Evolutionary conservation across 163 green algal species (phyloP).

Genomic region (Trebouxiophyceae sp.): DNA sequence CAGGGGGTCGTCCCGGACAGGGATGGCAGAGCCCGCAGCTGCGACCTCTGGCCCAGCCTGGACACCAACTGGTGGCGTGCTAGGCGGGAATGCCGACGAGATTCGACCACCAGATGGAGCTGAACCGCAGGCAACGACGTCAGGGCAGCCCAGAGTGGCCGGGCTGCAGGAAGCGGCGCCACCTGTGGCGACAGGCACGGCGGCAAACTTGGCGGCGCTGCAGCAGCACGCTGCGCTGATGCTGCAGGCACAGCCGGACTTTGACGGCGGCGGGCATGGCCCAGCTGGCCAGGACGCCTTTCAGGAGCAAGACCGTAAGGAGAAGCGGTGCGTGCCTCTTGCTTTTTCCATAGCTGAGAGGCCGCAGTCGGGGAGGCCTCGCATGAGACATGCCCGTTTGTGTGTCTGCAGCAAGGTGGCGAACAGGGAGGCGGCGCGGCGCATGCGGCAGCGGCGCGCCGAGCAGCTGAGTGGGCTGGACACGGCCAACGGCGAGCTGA

Average conservation of each 20-base stretch:
- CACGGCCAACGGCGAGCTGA: neutral
- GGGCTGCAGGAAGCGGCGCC: no score
- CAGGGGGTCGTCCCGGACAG: no score
- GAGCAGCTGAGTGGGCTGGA: neutral
- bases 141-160: no score
- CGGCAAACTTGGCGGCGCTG: neutral
- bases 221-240: neutral
- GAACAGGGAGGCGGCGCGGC: conserved; percentile 5
- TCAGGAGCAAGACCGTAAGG: no score
- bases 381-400: neutral
- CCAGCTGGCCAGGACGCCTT: neutral
- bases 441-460: conserved; percentile 4
- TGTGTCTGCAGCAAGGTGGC: conserved; percentile 2
- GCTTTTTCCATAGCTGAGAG: no score
- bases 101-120: no score
- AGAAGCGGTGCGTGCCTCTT: neutral
- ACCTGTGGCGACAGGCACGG: no score
- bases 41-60: no score
- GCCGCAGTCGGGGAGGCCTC: neutral
- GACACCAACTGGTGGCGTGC: no score
- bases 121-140: no score
- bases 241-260: neutral
- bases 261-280: neutral
- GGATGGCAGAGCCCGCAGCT: no score
- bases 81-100: no score